Evolutionary conservation across 78 protist species (phyloP).

Genomic region (Dictyostelium citrinum): DNA sequence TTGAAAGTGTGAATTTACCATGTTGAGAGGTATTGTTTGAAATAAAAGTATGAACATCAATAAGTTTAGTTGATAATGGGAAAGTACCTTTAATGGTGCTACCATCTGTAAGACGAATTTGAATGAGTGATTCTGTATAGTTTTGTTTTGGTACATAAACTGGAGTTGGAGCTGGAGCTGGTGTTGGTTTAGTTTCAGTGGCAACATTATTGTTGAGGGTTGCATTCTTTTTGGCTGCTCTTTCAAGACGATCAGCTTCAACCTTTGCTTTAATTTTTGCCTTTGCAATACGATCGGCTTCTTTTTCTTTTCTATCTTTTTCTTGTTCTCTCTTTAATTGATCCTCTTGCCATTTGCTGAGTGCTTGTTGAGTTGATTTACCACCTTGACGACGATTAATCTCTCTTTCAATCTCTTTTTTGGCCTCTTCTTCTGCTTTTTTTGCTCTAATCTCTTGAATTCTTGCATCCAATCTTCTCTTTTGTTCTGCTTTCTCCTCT

Average conservation of each 20-base stretch:
- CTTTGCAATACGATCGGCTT: conserved; percentile 64
- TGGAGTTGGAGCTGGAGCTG: conserved; percentile 4
- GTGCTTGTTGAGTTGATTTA: conserved; percentile 34
- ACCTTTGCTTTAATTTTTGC: conserved; percentile 47
- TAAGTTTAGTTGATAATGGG: conserved; percentile 11
- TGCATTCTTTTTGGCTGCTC: conserved; percentile 10
- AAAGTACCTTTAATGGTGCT: conserved; percentile 26
- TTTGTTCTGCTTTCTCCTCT: conserved; percentile 40
- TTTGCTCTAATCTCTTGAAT: conserved; percentile 21
- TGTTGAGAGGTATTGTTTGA: conserved; percentile 9
- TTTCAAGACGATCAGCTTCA: conserved; percentile 71
- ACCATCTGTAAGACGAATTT: conserved; percentile 46
- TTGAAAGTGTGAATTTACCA: conserved; percentile 32
- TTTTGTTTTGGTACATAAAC: conserved; percentile 2
- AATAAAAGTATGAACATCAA: conserved; percentile 18
- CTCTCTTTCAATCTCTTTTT: conserved; percentile 73
- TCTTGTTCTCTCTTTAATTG: conserved; percentile 59
- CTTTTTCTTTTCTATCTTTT: conserved; percentile 71
- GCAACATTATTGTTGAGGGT: background rate
- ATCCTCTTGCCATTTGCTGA: conserved; percentile 55
- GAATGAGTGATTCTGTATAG: conserved; percentile 52
- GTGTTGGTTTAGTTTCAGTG: conserved; percentile 10
- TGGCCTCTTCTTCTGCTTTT: conserved; percentile 70
- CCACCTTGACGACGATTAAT: conserved; percentile 41
- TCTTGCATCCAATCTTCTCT: conserved; percentile 7